phyloP scores from a whole-genome alignment of 768 basidiomycete genomes.

The Clitopilus hobsonii region DNA sequence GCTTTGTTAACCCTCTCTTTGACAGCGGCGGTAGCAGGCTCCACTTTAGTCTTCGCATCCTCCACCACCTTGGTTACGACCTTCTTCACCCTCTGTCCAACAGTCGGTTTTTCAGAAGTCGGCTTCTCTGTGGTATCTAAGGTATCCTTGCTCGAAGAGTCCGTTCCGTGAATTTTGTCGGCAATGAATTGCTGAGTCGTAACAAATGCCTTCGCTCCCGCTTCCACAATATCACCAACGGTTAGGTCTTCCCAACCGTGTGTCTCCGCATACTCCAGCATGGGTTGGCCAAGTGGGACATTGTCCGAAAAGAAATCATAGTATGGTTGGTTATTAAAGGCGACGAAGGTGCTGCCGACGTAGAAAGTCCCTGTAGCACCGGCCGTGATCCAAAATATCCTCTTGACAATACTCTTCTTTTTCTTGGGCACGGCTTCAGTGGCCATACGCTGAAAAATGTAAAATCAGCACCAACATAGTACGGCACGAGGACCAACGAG shows the following conservation, averaged over 20 bases:
- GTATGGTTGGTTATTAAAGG: constrained; percentile 75
- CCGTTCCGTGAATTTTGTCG: constrained; percentile 39
- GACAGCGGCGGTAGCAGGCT: constrained; percentile 36
- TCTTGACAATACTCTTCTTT: constrained; percentile 50
- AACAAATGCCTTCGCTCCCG: constrained; percentile 43
- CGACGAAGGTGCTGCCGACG: constrained; percentile 71
- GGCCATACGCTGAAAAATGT: constrained; percentile 46
- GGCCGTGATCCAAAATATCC: constrained; percentile 63
- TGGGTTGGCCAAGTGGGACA: constrained; percentile 71
- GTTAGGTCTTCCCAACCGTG: constrained; percentile 78
- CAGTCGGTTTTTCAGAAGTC: constrained; percentile 26
- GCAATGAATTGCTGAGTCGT: constrained; percentile 47
- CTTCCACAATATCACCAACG: constrained; percentile 49
- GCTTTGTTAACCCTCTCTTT: constrained; percentile 28
- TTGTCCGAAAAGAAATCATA: constrained; percentile 81
- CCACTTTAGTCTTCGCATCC: constrained; percentile 40
- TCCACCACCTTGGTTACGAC: constrained; percentile 32
- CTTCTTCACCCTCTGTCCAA: constrained; percentile 38
- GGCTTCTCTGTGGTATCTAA: constrained; percentile 26
- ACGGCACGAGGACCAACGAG: neutral
- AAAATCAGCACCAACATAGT: neutral
- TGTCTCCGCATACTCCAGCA: constrained; percentile 80
- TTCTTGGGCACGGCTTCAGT: constrained; percentile 56
- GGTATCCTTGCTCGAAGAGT: neutral
- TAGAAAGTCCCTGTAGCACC: constrained; percentile 75